phyloP scores from a whole-genome alignment of 768 basidiomycete species.

The Phaffia tasmanica region DNA sequence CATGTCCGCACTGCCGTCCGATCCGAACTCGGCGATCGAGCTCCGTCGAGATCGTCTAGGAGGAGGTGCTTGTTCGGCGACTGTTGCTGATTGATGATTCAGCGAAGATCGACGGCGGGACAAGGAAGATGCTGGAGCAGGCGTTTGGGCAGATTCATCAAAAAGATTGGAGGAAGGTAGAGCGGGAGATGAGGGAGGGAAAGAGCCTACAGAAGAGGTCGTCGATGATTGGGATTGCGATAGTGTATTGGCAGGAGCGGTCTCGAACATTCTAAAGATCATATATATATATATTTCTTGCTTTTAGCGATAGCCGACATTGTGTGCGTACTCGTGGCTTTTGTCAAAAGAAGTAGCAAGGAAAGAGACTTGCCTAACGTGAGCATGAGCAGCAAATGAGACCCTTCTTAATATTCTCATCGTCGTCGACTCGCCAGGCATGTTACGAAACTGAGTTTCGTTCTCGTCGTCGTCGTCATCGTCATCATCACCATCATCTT shows the following conservation, averaged over 20 bases:
- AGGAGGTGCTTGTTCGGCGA: too few species aligned
- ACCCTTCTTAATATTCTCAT: slow-evolving; percentile 16
- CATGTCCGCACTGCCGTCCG: slow-evolving; percentile 31
- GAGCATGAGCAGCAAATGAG: slow-evolving; percentile 23
- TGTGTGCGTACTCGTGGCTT: too few species aligned
- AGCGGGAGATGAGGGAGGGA: not conserved
- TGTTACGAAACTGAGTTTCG: slow-evolving; percentile 17
- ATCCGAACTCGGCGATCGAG: slow-evolving; percentile 12
- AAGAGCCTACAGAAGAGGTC: not conserved
- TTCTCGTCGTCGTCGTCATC: slow-evolving; percentile 21
- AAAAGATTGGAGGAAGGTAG: not conserved
- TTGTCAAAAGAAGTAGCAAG: not conserved
- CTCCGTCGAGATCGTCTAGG: slow-evolving; percentile 1
- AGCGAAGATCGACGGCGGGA: slow-evolving; percentile 5
- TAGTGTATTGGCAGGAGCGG: not conserved
- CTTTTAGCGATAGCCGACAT: not conserved
- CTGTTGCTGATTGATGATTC: slow-evolving; percentile 1
- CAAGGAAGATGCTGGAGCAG: not conserved
- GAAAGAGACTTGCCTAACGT: slow-evolving; percentile 12
- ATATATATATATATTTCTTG: not conserved
- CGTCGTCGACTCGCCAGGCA: slow-evolving; percentile 19
- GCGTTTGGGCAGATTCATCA: not conserved
- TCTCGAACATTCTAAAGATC: slow-evolving; percentile 14
- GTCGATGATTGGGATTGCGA: slow-evolving; percentile 14
- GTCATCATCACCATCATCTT: not conserved